Base-by-base conservation (phyloP, 2,329 filamentous ascomycete species). In the Hypoxylon sp. region DNA sequence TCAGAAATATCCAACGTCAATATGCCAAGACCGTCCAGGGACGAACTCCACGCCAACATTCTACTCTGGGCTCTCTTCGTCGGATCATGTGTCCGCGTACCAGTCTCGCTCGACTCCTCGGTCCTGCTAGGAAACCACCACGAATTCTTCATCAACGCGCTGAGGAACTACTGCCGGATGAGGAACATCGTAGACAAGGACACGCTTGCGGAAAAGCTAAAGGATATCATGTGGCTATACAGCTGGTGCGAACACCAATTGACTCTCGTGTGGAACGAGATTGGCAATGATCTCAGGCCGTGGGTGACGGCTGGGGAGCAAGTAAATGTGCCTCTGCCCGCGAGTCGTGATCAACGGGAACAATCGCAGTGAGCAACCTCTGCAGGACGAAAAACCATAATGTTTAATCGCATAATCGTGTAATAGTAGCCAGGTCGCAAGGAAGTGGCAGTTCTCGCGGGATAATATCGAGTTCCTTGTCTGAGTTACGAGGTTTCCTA, bases 1-100 rank as follows among this genome's bases (percentile, higher is more conserved):
- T 44, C 39, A 19, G 70, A 67, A 5, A 44, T 54, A 11, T 50
- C 42, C 11, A 44, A 55, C 5, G 19, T 2, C 29, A 22, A 33
- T 6, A 53, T 50, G 13, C 24, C 57, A 8, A 54, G 39, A 26
- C 62, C 44, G 13, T 54, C 57, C 11, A 62, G 62, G 50, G 72
- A 78, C 44, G 74, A 77, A 3, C 66, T 79, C 5, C 73, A 77
- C 17, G 70, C 73, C 19, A 74, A 78, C 33, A 71, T 75, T 17
- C 65, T 79, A 11, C 71, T 79, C 2, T 79, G 77, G 77, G 67
- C 71, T 14, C 74, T 79, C n/a, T 79, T 77, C 68, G 62, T 77
- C 1, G 77, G 76, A 22, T 73, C 72, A 2, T 79, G 77, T 60
- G 73, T 78, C n/a, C 76, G 76, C n/a, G 35, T 72, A 5, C 74